Base-by-base conservation (phyloP, 1,284 basidiomycete species). In the Apiotrichum porosum region DNA sequence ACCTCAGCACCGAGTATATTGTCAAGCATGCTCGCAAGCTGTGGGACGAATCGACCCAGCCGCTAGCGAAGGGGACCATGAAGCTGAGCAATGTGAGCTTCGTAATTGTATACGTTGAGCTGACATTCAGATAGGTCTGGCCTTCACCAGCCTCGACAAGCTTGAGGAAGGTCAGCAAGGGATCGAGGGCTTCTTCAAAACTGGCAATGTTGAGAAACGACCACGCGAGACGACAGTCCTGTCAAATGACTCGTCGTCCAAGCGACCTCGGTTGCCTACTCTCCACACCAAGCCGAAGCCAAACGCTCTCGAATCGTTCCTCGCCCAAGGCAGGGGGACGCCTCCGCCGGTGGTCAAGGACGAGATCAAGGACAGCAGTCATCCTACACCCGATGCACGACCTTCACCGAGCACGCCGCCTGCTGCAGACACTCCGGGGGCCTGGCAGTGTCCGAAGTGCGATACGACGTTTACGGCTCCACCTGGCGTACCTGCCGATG, bases 181-280 rank as follows among this genome's bases (percentile, higher is more conserved):
- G 19, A 94, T 97, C 42, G 86, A 92, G 64, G 82, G 83, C 0
- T 98, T 97, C 73, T 83, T 97, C 42, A 47, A 26, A 37, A n/a
- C 50, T 10, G 40, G 32, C 38, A 14, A 21, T 1, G n/a, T 6
- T 21, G 30, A 34, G 41, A 44, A 41, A 39, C 42, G 34, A 12
- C 26, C 32, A 6, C 17, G 35, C 6, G 42, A 37, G 37, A 26
- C 3, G 18, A 34, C 26, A 6, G 12, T 12, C 8, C 26, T 12
- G 8, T n/a, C 54, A 13, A 54, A 50, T 6, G 47, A 6, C 26
- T 6, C 26, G 26, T 28, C 26, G 12, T 12, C 57, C 0, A 66
- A 66, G 39, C 61, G 61, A 39, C 51, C 60, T 1, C 49, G 62
- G 4, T 49, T 66, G 22, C 57, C 65, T 1, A 61, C 63, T 1